A percentile compares a stretch with the other conserved stretches of the same genome.
Evolutionary conservation across 306 rosid genomes (phyloP).

Genomic region (Sophora flavescens): DNA sequence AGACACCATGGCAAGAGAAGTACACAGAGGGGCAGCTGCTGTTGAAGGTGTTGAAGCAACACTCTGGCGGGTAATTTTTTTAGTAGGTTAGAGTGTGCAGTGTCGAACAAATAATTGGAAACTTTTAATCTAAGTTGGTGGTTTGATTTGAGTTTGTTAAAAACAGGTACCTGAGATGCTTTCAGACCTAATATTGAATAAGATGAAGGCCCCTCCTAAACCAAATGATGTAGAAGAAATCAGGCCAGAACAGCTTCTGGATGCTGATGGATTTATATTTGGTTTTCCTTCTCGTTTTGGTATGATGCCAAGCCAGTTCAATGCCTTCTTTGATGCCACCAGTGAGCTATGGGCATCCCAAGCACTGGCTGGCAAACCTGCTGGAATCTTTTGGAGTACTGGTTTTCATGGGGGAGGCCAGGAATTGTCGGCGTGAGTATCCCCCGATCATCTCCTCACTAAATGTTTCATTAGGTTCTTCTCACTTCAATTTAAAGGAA

Average conservation of each 20-base stretch:
- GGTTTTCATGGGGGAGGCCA: conserved; percentile 98
- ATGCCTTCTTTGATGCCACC: conserved; percentile 88
- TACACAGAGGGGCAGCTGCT: conserved; percentile 79
- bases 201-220: conserved; percentile 82
- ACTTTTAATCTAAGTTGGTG: conserved; percentile 10
- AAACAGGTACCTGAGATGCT: conserved; percentile 88
- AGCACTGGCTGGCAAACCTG: conserved; percentile 96
- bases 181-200: conserved; percentile 63
- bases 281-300: conserved; percentile 98
- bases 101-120: neutral
- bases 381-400: conserved; percentile 97
- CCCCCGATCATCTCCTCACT: neutral
- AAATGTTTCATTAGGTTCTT: conserved; percentile 28
- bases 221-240: conserved; percentile 77
- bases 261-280: conserved; percentile 87
- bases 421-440: conserved; percentile 90
- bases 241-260: conserved; percentile 80
- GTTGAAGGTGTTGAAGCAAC: conserved; percentile 91
- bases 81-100: conserved; percentile 31
- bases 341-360: conserved; percentile 75
- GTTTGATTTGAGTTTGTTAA: conserved; percentile 46
- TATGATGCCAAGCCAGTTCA: conserved; percentile 88
- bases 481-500: neutral
- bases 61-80: conserved; percentile 75
- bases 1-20: conserved; percentile 85